A percentile compares a stretch with the other conserved stretches of the same genome.
Conservation (phyloP, 129 eudicot species). For the Dittrichia graveolens region DNA sequence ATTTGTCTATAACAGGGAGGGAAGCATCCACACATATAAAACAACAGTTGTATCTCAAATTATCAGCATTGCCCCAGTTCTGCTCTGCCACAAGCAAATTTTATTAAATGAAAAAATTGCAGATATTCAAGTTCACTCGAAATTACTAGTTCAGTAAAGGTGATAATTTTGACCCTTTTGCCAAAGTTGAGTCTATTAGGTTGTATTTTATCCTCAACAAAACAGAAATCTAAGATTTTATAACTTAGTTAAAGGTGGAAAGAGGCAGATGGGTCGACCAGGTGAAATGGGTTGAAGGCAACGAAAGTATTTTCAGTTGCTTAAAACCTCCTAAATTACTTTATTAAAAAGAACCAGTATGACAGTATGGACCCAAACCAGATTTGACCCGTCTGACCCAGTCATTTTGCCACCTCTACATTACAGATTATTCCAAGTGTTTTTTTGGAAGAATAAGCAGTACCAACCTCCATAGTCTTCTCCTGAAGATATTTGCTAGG, state of each 20-base stretch:
- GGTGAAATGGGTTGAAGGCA: neutral
- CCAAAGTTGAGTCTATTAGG: neutral
- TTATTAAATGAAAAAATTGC: neutral
- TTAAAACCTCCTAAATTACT: neutral
- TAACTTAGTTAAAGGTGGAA: neutral
- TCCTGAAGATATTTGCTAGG: constrained; percentile 80
- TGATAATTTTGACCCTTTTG: neutral
- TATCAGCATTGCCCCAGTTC: constrained; percentile 92
- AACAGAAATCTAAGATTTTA: neutral
- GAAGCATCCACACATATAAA: constrained; percentile 91
- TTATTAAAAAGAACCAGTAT: neutral
- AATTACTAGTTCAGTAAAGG: neutral
- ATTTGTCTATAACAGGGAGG: constrained; percentile 71
- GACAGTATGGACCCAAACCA: neutral
- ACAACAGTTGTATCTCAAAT: constrained; percentile 79
- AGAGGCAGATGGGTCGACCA: neutral
- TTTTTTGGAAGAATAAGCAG: constrained; percentile 20
- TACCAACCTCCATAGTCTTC: constrained; percentile 69
- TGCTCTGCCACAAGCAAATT: constrained; percentile 76
- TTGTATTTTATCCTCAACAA: neutral
- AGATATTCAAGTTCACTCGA: neutral
- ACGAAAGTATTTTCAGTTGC: neutral
- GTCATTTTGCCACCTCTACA: neutral
- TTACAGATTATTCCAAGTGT: neutral
- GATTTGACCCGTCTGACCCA: neutral